Evolutionary conservation across 805 yeast species (phyloP), one percentile per base, ranked within the genome.

Genomic region (Monosporozyma aerobia): DNA sequence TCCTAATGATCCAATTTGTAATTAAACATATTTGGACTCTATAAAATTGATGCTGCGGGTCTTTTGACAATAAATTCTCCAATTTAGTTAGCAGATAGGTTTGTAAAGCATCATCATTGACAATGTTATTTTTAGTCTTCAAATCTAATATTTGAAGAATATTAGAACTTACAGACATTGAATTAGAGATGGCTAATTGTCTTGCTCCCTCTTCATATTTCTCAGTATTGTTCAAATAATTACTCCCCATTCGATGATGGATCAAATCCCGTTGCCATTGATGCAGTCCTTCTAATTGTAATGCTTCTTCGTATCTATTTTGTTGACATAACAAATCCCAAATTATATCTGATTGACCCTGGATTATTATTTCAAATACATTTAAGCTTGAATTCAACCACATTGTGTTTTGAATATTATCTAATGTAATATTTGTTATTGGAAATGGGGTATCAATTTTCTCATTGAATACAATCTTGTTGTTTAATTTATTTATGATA

Each of bases 301-400:
- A 69, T 0, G 97, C 96, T 46, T 79, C 80, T 16, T 83, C 87
- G 65, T 75, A 92, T 53, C 78, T 68, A 7, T 72, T 66, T 49
- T 72, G 72, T 3, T 74, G 75, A n/a, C 82, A 63, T 60, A 83
- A 66, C 0, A 79, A 71, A 51, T 77, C 78, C 96, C 97, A 88
- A 2, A 90, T 82, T 27, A 85, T 85, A 4, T 77, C 71, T 4
- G 82, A 73, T 65, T 92, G 97, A 61, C 85, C 77, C 37, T 76
- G 76, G 11, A 87, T 72, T 9, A 84, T 75, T 6, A 94, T 68
- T 64, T 94, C 99, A 63, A 77, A 86, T 9, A 94, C 80, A 48
- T 74, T 74, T 5, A 69, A 62, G 11, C 71, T 67, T 0, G 94
- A 80, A 59, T 73, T 87, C 3, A 86, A 67, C 99, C 99, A 94